Percentiles rank a stretch among this genome's conserved stretches.
Evolutionary conservation across 768 basidiomycete species (phyloP).

Genomic region (Tylopilus subfusipes): DNA sequence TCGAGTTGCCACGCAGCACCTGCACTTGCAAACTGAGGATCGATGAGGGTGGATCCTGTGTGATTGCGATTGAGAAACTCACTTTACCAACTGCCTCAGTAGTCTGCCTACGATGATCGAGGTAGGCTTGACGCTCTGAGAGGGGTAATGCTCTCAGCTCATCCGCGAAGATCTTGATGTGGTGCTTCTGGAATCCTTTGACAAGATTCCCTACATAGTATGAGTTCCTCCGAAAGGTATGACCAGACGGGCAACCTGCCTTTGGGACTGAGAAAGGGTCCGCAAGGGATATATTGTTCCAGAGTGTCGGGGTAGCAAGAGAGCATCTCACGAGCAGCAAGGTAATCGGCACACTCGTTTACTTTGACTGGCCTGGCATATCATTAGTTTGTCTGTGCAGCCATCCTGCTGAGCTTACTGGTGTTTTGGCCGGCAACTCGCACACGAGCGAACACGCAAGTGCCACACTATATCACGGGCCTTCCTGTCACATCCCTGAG

Average conservation of each 20-base stretch:
- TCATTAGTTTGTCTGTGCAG: neutral
- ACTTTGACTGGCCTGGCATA: constrained; percentile 19
- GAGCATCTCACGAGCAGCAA: constrained; percentile 8
- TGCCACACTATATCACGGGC: constrained; percentile 32
- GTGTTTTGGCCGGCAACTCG: constrained; percentile 22
- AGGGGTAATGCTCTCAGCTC: constrained; percentile 10
- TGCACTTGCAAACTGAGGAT: constrained; percentile 22
- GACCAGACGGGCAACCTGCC: constrained; percentile 9
- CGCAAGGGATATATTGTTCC: constrained; percentile 25
- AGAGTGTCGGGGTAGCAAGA: constrained; percentile 6
- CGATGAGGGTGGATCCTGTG: constrained; percentile 6
- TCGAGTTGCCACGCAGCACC: constrained; percentile 26
- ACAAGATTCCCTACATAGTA: constrained; percentile 10
- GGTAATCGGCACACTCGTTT: constrained; percentile 5
- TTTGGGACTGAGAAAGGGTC: constrained; percentile 25
- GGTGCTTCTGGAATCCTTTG: constrained; percentile 22
- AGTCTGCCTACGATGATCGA: constrained; percentile 14
- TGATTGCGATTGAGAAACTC: neutral
- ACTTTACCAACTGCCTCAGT: constrained; percentile 11
- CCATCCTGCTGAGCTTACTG: constrained; percentile 16
- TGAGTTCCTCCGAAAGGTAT: constrained; percentile 2
- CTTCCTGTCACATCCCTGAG: constrained; percentile 23
- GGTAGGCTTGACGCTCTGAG: constrained; percentile 18
- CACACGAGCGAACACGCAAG: constrained; percentile 32
- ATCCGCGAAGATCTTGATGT: constrained; percentile 17